phyloP scores from a whole-genome alignment of 495 filamentous ascomycete species.

The Hypoxylon cercidicola region DNA sequence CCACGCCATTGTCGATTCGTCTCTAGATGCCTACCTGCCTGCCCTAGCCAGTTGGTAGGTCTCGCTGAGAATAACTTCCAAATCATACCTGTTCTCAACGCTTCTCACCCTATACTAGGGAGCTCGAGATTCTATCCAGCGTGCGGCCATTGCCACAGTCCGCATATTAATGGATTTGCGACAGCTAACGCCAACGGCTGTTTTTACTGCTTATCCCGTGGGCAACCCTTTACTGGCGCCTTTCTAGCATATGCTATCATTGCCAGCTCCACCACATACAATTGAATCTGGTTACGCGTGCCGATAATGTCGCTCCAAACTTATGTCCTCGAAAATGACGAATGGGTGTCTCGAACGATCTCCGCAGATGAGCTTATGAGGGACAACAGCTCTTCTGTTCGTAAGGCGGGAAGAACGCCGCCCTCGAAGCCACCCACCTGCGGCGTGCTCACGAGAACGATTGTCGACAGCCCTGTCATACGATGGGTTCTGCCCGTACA shows the following conservation, averaged over 20 bases:
- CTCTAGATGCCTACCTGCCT: too few species aligned
- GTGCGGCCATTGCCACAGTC: neutral
- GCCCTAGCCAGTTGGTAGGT: too few species aligned
- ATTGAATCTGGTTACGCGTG: neutral
- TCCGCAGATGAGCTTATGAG: conserved; percentile 41
- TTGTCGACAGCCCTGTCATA: conserved; percentile 78
- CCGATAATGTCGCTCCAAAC: conserved; percentile 56
- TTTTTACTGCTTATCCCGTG: conserved; percentile 2
- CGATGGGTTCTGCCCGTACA: conserved; percentile 84
- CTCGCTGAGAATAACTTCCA: too few species aligned
- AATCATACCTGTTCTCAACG: too few species aligned
- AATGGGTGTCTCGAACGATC: conserved; percentile 63
- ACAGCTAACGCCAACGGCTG: neutral
- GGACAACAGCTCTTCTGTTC: conserved; percentile 15
- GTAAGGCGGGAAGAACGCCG: conserved; percentile 21
- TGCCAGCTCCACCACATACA: neutral
- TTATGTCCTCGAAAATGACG: conserved; percentile 64
- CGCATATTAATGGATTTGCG: neutral
- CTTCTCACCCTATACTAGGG: neutral
- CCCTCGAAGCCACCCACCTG: conserved; percentile 57
- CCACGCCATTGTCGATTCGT: too few species aligned
- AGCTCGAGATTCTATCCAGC: neutral
- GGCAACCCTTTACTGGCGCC: too few species aligned
- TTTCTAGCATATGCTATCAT: neutral
- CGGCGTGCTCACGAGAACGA: conserved; percentile 80